These are phyloP conservation scores for Penicillium roqueforti DNA, from an alignment of 495 filamentous ascomycete species.

Conservation along the genomic window DNA sequence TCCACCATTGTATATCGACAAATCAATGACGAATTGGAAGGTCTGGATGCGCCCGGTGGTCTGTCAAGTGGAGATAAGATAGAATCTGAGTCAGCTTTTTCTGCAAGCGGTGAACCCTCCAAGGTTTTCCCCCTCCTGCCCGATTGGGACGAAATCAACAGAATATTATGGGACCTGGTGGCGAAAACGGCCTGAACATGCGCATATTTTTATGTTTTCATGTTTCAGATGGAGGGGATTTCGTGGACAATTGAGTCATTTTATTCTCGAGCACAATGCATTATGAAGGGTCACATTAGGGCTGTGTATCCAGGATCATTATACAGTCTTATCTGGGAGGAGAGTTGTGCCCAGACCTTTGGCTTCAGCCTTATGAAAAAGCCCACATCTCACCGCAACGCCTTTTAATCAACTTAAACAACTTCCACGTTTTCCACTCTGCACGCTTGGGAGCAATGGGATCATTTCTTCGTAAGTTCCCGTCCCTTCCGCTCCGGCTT, in stretches of 20 bases:
- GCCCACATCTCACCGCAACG: not conserved
- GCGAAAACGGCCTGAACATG: not conserved
- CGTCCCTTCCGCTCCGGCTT: constrained; percentile 19
- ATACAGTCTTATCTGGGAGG: too few species aligned
- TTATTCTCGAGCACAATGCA: not conserved
- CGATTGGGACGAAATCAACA: not conserved
- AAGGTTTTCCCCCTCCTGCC: not conserved
- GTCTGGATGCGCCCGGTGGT: not conserved
- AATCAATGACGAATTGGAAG: constrained; percentile 1
- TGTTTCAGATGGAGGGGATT: not conserved
- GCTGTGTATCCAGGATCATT: too few species aligned
- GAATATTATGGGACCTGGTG: not conserved
- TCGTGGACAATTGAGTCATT: not conserved
- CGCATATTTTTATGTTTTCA: not conserved
- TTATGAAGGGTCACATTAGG: not conserved
- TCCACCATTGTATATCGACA: constrained; percentile 21
- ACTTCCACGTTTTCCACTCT: too few species aligned
- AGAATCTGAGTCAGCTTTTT: constrained; percentile 6
- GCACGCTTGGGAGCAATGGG: constrained; percentile 3
- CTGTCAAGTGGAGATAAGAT: constrained; percentile 7
- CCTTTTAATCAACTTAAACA: not conserved
- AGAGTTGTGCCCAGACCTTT: not conserved
- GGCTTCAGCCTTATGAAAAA: not conserved
- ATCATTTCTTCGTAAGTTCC: constrained; percentile 23
- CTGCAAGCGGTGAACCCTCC: constrained; percentile 11